Evolutionary conservation across 2,329 filamentous ascomycete species (phyloP).

Genomic region (Stachybotrys echinatus): DNA sequence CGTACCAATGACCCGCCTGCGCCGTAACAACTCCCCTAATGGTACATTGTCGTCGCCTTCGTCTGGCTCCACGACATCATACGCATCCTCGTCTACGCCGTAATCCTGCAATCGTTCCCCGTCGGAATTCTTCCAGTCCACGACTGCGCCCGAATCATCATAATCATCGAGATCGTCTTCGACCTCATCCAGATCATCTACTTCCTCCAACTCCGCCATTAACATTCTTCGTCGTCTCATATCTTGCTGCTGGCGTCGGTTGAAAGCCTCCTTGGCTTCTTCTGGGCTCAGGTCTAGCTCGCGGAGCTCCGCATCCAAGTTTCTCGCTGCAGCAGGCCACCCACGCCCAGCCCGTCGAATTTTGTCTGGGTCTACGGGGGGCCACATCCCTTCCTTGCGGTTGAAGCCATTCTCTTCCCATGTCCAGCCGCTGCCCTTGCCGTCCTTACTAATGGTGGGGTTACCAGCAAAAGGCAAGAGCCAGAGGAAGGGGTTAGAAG

Average conservation of each 20-base stretch:
- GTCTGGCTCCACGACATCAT: conserved; percentile 25
- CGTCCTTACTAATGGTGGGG: conserved; percentile 34
- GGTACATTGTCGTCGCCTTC: conserved; percentile 57
- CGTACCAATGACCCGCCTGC: conserved; percentile 37
- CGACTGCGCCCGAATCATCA: conserved; percentile 45
- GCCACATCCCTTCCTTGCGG: conserved; percentile 54
- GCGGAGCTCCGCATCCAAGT: conserved; percentile 25
- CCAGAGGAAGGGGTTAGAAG: conserved; percentile 60
- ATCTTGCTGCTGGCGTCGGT: conserved; percentile 43
- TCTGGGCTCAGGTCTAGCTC: conserved; percentile 33
- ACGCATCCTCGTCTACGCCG: conserved; percentile 72
- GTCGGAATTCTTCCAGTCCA: conserved; percentile 68
- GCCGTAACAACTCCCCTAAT: conserved; percentile 59
- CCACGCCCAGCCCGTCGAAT: conserved; percentile 34
- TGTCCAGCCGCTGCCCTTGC: conserved; percentile 44
- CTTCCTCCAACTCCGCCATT: conserved; percentile 46
- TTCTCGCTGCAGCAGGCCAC: conserved; percentile 33
- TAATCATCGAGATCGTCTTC: conserved; percentile 32
- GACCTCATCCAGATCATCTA: conserved; percentile 48
- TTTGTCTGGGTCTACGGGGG: conserved; percentile 59
- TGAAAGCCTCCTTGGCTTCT: conserved; percentile 44
- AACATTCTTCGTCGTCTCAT: conserved; percentile 33
- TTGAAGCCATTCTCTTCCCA: conserved; percentile 79
- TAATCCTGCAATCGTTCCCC: conserved; percentile 71
- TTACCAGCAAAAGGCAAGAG: conserved; percentile 59